Conservation (phyloP, 1,284 basidiomycete genomes). For the Megacollybia platyphylla region DNA sequence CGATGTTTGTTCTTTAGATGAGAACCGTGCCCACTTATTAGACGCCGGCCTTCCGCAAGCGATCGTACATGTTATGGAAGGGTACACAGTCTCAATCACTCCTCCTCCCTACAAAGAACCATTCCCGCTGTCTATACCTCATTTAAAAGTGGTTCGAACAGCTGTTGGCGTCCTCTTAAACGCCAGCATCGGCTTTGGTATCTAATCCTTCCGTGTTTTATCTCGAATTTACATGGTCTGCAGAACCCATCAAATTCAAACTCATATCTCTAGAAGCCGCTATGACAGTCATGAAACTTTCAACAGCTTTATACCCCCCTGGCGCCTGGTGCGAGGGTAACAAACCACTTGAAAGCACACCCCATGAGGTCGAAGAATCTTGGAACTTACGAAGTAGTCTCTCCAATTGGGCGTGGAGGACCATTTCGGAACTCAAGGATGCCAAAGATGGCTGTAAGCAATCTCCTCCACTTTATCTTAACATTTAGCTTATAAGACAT, state of each 20-base stretch:
- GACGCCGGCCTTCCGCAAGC: slow-evolving; percentile 59
- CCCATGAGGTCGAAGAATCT: slow-evolving; percentile 28
- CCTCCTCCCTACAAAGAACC: slow-evolving; percentile 25
- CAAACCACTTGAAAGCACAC: slow-evolving; percentile 13
- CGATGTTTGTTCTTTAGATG: slow-evolving; percentile 21
- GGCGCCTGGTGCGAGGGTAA: slow-evolving; percentile 38
- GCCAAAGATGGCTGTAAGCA: slow-evolving; percentile 45
- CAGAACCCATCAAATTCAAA: slow-evolving; percentile 60
- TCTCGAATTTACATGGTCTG: slow-evolving; percentile 1
- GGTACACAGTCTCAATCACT: slow-evolving; percentile 46
- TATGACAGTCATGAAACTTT: slow-evolving; percentile 53
- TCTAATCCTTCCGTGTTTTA: neutral
- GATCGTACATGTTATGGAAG: slow-evolving; percentile 53
- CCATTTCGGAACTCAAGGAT: slow-evolving; percentile 53
- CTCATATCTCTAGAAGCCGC: slow-evolving; percentile 57
- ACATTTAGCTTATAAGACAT: slow-evolving; percentile 4
- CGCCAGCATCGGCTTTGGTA: slow-evolving; percentile 67
- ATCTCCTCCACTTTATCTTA: slow-evolving; percentile 1
- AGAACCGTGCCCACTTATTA: slow-evolving; percentile 56
- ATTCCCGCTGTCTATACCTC: slow-evolving; percentile 37
- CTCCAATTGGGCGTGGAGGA: slow-evolving; percentile 66
- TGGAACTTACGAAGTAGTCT: slow-evolving; percentile 56
- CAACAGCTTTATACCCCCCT: slow-evolving; percentile 57
- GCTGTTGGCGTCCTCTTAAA: slow-evolving; percentile 75
- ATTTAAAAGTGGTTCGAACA: slow-evolving; percentile 66